Base-by-base conservation (phyloP, 306 rosid genomes). In the Vigna nakashimae region DNA sequence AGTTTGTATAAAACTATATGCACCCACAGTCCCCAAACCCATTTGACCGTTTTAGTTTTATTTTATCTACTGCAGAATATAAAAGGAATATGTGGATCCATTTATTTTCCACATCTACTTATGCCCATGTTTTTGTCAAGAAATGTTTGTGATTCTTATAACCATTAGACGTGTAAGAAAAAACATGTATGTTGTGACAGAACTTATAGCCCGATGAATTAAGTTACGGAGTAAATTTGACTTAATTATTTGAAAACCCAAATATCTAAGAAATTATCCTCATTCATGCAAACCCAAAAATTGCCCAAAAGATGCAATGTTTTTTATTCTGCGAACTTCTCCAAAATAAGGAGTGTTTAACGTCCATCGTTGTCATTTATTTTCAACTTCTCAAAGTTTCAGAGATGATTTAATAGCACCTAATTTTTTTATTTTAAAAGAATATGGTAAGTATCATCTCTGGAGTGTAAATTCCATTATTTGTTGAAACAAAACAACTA, bases 21-120 rank as follows among this genome's bases (percentile, higher is more conserved):
- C 42, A 9, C 64, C 42, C 67, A 30, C 74, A 32, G 14, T 5
- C 11, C 16, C 36, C 42, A 63, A 17, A 13, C 72, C 84, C 87
- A 79, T 85, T 45, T 13, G 0, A 13, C 50, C 13, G 50, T 12
- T 45, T 15, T 45, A 12, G 50, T 45, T 10, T 45, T 45, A 12
- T 45, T 10, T 45, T 45, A 12, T 45, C 50, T 45, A 11, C 50
- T 11, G 50, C 50, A 11, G 2, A 43, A 43, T 43, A 43, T 43
- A 7, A 10, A 43, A 43, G 48, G 48, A 38, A 8, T 42, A 42
- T 42, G 12, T 42, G 12, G 46, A 11, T 42, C 46, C 46, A 42
- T 42, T 42, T 42, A 42, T 43, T 43, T 43, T 10, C 14, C 48
- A 43, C 4, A 43, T 43, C 14, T 10, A 43, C 48, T 43, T 9